Evolutionary conservation across 352 stramenopile species (phyloP), one percentile per base, ranked within the genome.

Genomic region (Globisporangium cederbergense): DNA sequence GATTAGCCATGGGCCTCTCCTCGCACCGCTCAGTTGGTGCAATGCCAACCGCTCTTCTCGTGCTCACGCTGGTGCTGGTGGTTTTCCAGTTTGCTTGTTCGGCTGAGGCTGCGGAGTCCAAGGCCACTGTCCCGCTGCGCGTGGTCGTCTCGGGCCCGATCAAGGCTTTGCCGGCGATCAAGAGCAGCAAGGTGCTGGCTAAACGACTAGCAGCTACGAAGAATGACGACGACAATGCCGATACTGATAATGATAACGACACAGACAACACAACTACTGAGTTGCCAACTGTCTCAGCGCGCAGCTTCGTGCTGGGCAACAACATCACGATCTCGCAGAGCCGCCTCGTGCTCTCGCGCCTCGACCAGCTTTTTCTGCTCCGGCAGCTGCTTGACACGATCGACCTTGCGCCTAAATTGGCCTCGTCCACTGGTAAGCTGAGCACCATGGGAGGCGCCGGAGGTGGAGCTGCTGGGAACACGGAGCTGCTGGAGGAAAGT

Each of bases 291-390:
- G 42, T 61, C 28, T 60, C 60, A 13, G 43, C 40, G 25, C 51
- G 40, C 40, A 66, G 60, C 42, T 7, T 53, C n/a, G 18, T 47
- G n/a, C 40, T 66, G 14, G 30, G 28, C 42, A 66, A 60, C 51
- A 66, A 66, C 52, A 61, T 66, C 32, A 61, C 61, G n/a, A 61
- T 66, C 40, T 57, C 61, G 14, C 52, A 61, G 42, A 66, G 61
- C 10, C 61, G 42, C 51, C 8, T 66, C 51, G 52, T 66, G 20
- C 61, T 66, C 52, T 66, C 61, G 32, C 42, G 40, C 22, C 30
- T 66, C 18, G 61, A 66, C n/a, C 61, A 66, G 28, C 38, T 61
- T 42, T 53, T 47, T 14, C 20, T 66, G 52, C 52, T 66, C 20
- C 36, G 43, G 8, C n/a, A 59, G 40, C 61, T 66, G 3, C 20